These are phyloP conservation scores for Amylocarpus encephaloides DNA, from an alignment of 2,329 filamentous ascomycete genomes.

Conservation along the genomic window DNA sequence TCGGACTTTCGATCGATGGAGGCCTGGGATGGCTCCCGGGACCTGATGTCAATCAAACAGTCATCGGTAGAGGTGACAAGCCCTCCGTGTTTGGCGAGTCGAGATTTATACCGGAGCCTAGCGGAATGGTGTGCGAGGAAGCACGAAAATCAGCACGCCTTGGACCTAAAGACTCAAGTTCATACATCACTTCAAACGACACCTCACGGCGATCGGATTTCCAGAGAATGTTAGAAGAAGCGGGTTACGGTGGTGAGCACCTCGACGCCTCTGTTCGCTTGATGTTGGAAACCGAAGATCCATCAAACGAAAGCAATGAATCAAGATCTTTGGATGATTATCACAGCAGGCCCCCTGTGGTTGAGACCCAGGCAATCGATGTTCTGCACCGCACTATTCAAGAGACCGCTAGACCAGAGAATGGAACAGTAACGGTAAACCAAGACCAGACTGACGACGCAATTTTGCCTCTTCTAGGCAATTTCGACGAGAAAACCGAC, in stretches of 20 bases:
- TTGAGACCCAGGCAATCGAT: not conserved
- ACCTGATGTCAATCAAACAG: constrained; percentile 48
- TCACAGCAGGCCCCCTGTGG: not conserved
- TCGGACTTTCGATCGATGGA: constrained; percentile 62
- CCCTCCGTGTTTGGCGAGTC: constrained; percentile 41
- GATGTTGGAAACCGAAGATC: constrained; percentile 19
- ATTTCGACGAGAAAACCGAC: constrained; percentile 13
- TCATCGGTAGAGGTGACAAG: constrained; percentile 34
- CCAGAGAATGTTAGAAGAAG: constrained; percentile 24
- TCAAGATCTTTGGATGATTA: not conserved
- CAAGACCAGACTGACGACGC: not conserved
- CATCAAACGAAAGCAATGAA: not conserved
- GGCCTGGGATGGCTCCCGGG: constrained; percentile 62
- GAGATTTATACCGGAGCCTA: constrained; percentile 32
- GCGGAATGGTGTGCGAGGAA: constrained; percentile 16
- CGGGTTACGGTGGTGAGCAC: constrained; percentile 21
- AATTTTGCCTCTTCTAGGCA: not conserved
- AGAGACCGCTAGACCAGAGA: not conserved
- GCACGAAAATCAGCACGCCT: not conserved
- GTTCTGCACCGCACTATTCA: not conserved
- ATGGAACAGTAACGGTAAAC: not conserved
- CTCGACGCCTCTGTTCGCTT: constrained; percentile 17
- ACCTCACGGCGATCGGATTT: constrained; percentile 4
- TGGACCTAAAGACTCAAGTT: not conserved
- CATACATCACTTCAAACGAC: not conserved